These are phyloP conservation scores for Macrophomina pseudophaseolina DNA, from an alignment of 2,329 filamentous ascomycete species.

Conservation along the genomic window DNA sequence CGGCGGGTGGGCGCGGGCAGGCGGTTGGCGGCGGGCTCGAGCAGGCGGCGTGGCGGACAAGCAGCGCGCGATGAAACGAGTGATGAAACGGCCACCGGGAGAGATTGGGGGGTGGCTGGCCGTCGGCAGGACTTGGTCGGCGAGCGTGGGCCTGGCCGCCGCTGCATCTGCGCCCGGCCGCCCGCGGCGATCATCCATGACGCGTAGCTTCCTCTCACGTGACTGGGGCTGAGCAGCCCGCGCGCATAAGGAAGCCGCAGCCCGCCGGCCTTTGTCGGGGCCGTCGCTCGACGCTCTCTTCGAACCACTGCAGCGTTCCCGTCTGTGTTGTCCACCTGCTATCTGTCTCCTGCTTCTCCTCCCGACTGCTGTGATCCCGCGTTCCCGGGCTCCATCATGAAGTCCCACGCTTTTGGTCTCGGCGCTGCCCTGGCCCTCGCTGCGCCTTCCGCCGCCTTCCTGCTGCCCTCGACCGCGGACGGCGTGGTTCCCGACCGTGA, in stretches of 20 bases:
- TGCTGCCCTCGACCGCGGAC: conserved; percentile 29
- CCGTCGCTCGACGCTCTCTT: conserved; percentile 17
- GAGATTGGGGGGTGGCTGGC: neutral
- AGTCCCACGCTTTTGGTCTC: conserved; percentile 39
- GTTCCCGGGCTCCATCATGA: conserved; percentile 34
- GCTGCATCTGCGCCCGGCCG: neutral
- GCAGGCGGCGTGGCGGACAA: neutral
- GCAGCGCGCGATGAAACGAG: conserved; percentile 10
- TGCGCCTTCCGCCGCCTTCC: conserved; percentile 29
- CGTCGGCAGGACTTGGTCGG: neutral
- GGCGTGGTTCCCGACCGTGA: conserved; percentile 34
- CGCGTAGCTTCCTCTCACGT: conserved; percentile 9
- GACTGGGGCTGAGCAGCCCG: conserved; percentile 15
- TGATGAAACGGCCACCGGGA: conserved; percentile 5
- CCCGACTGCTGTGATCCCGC: conserved; percentile 2
- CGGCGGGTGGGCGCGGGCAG: neutral
- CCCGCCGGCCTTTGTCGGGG: neutral
- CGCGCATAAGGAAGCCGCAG: conserved; percentile 21
- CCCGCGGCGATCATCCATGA: conserved; percentile 21
- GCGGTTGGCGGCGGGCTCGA: neutral
- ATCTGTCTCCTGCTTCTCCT: conserved; percentile 29
- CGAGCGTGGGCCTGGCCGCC: neutral
- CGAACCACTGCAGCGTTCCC: conserved; percentile 6
- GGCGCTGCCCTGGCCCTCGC: conserved; percentile 43
- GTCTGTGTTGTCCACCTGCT: conserved; percentile 2